Evolutionary conservation across 768 basidiomycete genomes (phyloP).

Genomic region (Amyloporia xantha): DNA sequence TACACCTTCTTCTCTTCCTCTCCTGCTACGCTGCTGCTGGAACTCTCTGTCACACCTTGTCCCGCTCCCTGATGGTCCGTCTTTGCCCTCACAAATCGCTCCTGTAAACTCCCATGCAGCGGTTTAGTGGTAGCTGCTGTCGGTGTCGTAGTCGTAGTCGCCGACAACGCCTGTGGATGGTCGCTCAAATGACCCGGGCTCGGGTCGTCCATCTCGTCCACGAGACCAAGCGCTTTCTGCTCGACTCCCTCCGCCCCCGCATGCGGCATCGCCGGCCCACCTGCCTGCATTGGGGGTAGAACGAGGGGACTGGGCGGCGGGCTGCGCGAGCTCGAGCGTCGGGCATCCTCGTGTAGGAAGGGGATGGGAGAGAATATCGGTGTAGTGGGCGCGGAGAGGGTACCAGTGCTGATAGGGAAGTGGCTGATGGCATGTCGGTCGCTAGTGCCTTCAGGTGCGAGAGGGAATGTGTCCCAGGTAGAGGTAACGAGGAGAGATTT

Average conservation of each 20-base stretch:
- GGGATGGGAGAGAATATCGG: conserved; percentile 86
- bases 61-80: conserved; percentile 22
- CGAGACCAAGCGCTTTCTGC: conserved; percentile 60
- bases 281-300: conserved; percentile 34
- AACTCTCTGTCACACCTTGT: background rate
- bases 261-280: conserved; percentile 26
- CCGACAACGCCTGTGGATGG: conserved; percentile 61
- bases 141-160: conserved; percentile 62
- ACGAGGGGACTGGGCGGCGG: conserved; percentile 71
- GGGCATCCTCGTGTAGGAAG: conserved; percentile 78
- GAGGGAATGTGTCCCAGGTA: conserved; percentile 64
- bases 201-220: conserved; percentile 83
- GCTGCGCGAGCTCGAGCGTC: conserved; percentile 72
- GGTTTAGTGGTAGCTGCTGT: conserved; percentile 28
- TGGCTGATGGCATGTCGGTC: conserved; percentile 20
- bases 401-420: conserved; percentile 38
- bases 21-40: background rate
- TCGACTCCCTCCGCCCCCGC: conserved; percentile 28
- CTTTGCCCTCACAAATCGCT: conserved; percentile 55
- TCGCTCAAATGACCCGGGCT: conserved; percentile 81
- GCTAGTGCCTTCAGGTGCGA: conserved; percentile 36
- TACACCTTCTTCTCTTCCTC: conserved; percentile 7
- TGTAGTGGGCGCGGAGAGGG: conserved; percentile 59
- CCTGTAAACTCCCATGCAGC: conserved; percentile 49
- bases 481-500: conserved; percentile 81